Conservation (phyloP, 2,329 filamentous ascomycete genomes). For the Chalara sp. region DNA sequence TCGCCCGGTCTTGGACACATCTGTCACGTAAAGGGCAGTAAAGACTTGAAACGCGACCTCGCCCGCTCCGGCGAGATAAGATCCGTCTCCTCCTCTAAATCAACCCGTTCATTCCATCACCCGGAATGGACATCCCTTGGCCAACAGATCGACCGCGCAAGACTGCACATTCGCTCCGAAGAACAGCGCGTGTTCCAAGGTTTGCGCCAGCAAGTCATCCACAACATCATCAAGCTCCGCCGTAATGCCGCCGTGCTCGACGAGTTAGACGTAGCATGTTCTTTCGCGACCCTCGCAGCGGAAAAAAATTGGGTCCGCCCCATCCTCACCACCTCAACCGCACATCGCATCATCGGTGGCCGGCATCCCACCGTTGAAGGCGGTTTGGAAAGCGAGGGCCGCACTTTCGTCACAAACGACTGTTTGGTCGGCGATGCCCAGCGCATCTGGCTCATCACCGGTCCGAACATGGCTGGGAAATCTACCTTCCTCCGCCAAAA, state of each 20-base stretch:
- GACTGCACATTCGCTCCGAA: slow-evolving; percentile 72
- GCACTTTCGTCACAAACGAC: slow-evolving; percentile 79
- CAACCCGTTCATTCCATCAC: slow-evolving; percentile 77
- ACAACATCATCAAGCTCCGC: slow-evolving; percentile 77
- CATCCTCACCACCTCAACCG: slow-evolving; percentile 54
- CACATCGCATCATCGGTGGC: slow-evolving; percentile 75
- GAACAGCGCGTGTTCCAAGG: slow-evolving; percentile 73
- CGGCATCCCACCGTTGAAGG: slow-evolving; percentile 89
- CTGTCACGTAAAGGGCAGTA: slow-evolving; percentile 75
- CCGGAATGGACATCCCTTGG: slow-evolving; percentile 81
- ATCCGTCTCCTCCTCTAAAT: slow-evolving; percentile 73
- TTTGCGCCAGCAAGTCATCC: slow-evolving; percentile 69
- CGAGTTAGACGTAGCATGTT: slow-evolving; percentile 84
- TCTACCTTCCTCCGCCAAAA: slow-evolving; percentile 95
- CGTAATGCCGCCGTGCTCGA: slow-evolving; percentile 89
- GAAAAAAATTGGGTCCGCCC: slow-evolving; percentile 73
- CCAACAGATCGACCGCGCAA: slow-evolving; percentile 68
- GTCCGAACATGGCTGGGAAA: slow-evolving; percentile 99
- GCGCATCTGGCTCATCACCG: slow-evolving; percentile 60
- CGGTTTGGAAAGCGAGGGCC: slow-evolving; percentile 71
- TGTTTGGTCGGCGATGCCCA: slow-evolving; percentile 69
- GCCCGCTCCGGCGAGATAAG: slow-evolving; percentile 24
- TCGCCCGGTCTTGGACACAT: slow-evolving; percentile 83
- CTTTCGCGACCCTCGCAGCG: slow-evolving; percentile 71
- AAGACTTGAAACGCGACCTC: slow-evolving; percentile 44